Evolutionary conservation across 1,139 yeast genomes (phyloP), one percentile per base, ranked within the genome.

Genomic region (Spencermartinsiella ligniputridi): DNA sequence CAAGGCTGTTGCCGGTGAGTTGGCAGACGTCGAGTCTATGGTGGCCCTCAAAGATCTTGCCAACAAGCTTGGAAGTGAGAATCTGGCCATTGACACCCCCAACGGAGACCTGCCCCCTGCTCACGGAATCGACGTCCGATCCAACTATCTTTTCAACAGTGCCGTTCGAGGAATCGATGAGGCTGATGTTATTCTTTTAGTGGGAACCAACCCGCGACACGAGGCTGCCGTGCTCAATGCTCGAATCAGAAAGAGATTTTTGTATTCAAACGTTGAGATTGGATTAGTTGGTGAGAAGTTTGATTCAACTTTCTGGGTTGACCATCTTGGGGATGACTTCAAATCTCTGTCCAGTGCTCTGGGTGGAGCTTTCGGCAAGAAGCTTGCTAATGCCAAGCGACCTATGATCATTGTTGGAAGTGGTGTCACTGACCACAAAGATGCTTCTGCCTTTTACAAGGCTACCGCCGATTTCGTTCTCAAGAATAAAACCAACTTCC

Each of bases 211-310:
- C 71, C 95, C 95, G 55, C 79, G 96, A 64, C 89, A 79, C 60
- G 96, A 87, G 70, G 96, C 96, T 48, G 89, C 95, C 37, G 95
- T 86, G 13, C 75, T 87, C 58, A 87, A 87, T 64, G 79, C 95
- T 37, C 79, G 95, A 69, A 82, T 87, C 55, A 80, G 96, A 72
- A 83, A 82, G 65, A 81, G 78, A 49, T 87, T 94, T 94, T 74
- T 87, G 61, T 72, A 83, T 56, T 76, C 82, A 41, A 73, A 83
- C 61, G 70, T 75, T 45, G 81, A 78, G 60, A 69, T 87, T 51
- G 81, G 81, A 52, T 80, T 80, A 41, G 77, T 87, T 54, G 96
- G 96, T 58, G 82, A 83, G 68, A 66, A 72, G 53, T 86, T 86
- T 58, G 90, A 84, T 37, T 79, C 92, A 30, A 87, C 95, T 22